A percentile compares a stretch with the other conserved stretches of the same genome.
These are phyloP conservation scores for Fusarium succisae DNA, from an alignment of 2,329 filamentous ascomycete species.

Conservation along the genomic window DNA sequence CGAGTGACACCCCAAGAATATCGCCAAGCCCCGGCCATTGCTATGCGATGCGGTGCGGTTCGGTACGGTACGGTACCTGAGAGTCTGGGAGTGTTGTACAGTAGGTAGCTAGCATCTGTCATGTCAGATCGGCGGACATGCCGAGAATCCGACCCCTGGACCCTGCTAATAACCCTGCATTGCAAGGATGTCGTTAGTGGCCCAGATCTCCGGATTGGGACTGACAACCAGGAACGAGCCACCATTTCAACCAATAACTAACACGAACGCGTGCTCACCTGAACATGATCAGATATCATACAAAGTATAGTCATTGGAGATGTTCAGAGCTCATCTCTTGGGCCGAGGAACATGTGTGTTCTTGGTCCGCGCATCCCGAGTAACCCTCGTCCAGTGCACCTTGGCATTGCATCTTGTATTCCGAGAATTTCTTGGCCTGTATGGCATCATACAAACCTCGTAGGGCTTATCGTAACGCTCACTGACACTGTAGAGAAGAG, in stretches of 20 bases:
- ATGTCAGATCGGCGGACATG: conserved; percentile 29
- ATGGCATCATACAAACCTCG: not conserved
- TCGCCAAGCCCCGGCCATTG: conserved; percentile 22
- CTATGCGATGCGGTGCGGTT: not conserved
- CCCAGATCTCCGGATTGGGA: conserved; percentile 34
- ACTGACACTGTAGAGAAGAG: not conserved
- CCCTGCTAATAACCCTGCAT: conserved; percentile 34
- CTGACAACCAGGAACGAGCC: conserved; percentile 28
- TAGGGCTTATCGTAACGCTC: not conserved
- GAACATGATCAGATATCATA: not conserved
- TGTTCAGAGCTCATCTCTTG: not conserved
- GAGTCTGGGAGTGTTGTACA: not conserved
- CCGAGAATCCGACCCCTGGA: conserved; percentile 38
- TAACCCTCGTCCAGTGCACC: not conserved
- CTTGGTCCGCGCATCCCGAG: not conserved
- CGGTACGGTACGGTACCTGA: not conserved
- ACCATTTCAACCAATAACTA: conserved; percentile 13
- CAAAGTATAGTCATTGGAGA: not conserved
- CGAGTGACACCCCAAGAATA: conserved; percentile 8
- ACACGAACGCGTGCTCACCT: not conserved
- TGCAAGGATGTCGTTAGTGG: conserved; percentile 25
- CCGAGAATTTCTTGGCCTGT: not conserved
- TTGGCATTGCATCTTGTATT: not conserved
- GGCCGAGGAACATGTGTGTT: not conserved
- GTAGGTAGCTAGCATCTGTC: not conserved